These are phyloP conservation scores for Phytophthora kernoviae DNA, from an alignment of 352 stramenopile species.

Conservation along the genomic window DNA sequence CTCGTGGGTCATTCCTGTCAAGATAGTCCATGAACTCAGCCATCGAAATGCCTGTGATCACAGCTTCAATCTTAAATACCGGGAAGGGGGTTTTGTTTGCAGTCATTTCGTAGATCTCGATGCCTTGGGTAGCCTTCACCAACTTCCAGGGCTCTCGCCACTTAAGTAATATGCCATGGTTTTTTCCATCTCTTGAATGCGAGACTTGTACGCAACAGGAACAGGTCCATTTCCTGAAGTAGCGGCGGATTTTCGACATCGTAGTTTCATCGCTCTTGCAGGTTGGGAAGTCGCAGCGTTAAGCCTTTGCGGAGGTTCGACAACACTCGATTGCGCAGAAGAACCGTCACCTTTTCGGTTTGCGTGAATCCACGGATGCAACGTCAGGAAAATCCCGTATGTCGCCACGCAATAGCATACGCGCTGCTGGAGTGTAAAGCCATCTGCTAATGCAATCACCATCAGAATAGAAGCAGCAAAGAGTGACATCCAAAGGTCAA, in stretches of 20 bases:
- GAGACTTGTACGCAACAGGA: constrained; percentile 27
- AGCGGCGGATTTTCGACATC: background rate
- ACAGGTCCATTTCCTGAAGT: constrained; percentile 11
- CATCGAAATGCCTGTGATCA: constrained; percentile 46
- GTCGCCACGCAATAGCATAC: constrained; percentile 45
- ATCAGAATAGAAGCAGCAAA: constrained; percentile 55
- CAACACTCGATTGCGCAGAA: background rate
- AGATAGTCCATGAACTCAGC: constrained; percentile 50
- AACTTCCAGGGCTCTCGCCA: constrained; percentile 46
- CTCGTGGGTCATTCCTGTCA: constrained; percentile 41
- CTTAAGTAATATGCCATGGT: constrained; percentile 41
- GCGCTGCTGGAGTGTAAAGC: constrained; percentile 50
- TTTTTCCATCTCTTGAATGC: constrained; percentile 30
- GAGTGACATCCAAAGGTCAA: constrained; percentile 66
- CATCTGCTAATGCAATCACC: constrained; percentile 46
- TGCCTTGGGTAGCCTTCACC: constrained; percentile 31
- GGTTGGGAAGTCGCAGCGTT: constrained; percentile 3
- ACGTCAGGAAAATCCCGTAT: constrained; percentile 56
- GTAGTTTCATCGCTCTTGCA: background rate
- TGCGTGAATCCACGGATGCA: constrained; percentile 62
- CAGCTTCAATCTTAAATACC: constrained; percentile 61
- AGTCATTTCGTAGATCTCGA: constrained; percentile 54
- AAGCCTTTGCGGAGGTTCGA: constrained; percentile 3
- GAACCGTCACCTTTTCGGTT: background rate
- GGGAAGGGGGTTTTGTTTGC: constrained; percentile 42